These are phyloP conservation scores for Favolaschia claudopus DNA, from an alignment of 768 basidiomycete species.

Conservation along the genomic window DNA sequence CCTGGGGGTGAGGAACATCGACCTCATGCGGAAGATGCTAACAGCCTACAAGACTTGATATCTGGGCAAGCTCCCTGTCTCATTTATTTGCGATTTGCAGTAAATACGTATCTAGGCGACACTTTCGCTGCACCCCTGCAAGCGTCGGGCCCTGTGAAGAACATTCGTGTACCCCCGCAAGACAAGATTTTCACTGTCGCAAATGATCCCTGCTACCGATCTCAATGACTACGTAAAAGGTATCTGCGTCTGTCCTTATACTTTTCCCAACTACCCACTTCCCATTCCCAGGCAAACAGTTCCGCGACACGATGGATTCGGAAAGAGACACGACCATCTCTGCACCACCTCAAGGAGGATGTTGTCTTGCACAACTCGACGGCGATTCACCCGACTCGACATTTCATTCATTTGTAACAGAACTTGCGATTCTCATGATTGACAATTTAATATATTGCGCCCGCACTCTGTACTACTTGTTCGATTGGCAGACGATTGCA, in stretches of 20 bases:
- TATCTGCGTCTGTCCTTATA: neutral
- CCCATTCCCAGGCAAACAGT: conserved; percentile 37
- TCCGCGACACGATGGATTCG: conserved; percentile 32
- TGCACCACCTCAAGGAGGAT: too few species aligned
- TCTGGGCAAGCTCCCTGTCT: conserved; percentile 36
- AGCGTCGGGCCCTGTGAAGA: conserved; percentile 23
- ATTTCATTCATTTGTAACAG: too few species aligned
- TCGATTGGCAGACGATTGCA: too few species aligned
- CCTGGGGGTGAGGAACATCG: conserved; percentile 40
- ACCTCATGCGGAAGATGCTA: conserved; percentile 35
- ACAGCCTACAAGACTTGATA: conserved; percentile 37
- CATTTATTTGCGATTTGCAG: neutral
- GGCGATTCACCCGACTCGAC: too few species aligned
- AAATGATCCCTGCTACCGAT: neutral
- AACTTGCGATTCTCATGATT: too few species aligned
- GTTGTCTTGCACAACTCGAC: too few species aligned
- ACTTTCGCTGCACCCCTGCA: conserved; percentile 31
- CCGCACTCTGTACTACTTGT: too few species aligned
- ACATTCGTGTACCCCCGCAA: neutral
- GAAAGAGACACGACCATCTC: too few species aligned
- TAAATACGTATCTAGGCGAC: conserved; percentile 27
- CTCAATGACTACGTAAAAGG: conserved; percentile 37
- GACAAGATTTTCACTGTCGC: conserved; percentile 15
- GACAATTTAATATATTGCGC: too few species aligned
- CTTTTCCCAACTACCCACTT: neutral